A percentile compares a stretch with the other conserved stretches of the same genome.
These are phyloP conservation scores for Xylariaceae sp. DNA, from an alignment of 2,329 filamentous ascomycete species.

Conservation along the genomic window DNA sequence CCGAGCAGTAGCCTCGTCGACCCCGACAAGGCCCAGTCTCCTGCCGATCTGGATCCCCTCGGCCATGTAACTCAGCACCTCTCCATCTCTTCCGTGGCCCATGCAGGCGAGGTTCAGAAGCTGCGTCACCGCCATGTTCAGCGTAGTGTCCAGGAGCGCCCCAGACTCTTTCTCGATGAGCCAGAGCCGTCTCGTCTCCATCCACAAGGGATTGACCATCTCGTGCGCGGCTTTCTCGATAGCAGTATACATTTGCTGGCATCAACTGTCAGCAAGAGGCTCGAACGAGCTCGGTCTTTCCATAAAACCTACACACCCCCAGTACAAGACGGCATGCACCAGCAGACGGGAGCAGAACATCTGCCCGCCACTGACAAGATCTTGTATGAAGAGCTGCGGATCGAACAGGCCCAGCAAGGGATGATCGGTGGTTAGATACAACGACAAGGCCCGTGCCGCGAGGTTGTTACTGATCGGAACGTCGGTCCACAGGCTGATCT, in stretches of 20 bases:
- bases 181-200: conserved; percentile 26
- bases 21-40: conserved; percentile 27
- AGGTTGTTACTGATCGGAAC: conserved; percentile 27
- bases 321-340: conserved; percentile 31
- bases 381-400: conserved; percentile 29
- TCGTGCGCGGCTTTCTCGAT: conserved; percentile 21
- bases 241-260: conserved; percentile 33
- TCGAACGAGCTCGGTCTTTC: neutral
- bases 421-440: conserved; percentile 34
- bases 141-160: conserved; percentile 13
- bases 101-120: conserved; percentile 31
- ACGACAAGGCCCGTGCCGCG: conserved; percentile 31
- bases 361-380: conserved; percentile 22
- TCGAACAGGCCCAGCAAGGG: conserved; percentile 33
- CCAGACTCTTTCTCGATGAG: conserved; percentile 7
- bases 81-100: conserved; percentile 32
- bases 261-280: neutral
- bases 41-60: conserved; percentile 27
- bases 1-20: conserved; percentile 6
- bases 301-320: conserved; percentile 28
- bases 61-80: conserved; percentile 26
- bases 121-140: conserved; percentile 28
- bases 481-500: conserved; percentile 33
- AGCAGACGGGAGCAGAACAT: conserved; percentile 31
- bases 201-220: conserved; percentile 19